Conservation (phyloP, 2,329 filamentous ascomycete genomes). For the Phyllosticta paracitricarpa region DNA sequence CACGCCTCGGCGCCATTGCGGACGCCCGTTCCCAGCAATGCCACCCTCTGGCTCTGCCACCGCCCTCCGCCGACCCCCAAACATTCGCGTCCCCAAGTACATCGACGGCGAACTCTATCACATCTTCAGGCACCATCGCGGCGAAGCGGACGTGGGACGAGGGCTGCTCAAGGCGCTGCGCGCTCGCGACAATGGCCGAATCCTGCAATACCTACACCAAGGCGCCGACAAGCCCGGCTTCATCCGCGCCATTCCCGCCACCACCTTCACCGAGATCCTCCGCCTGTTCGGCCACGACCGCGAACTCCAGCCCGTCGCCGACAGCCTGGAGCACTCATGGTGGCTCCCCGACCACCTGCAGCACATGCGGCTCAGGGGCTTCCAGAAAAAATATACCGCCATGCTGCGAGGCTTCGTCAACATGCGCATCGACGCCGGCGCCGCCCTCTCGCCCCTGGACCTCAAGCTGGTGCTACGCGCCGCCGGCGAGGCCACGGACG, state of each 20-base stretch:
- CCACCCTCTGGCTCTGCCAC: background rate
- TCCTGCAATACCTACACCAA: constrained; percentile 13
- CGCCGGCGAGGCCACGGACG: constrained; percentile 39
- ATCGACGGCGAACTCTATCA: background rate
- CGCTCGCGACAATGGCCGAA: background rate
- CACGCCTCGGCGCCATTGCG: background rate
- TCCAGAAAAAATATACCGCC: constrained; percentile 20
- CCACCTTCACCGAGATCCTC: constrained; percentile 55
- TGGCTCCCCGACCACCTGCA: constrained; percentile 38
- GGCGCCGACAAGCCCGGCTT: constrained; percentile 17
- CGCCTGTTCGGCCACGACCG: constrained; percentile 49
- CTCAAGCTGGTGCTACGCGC: constrained; percentile 45
- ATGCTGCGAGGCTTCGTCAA: constrained; percentile 30
- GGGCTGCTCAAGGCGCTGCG: background rate
- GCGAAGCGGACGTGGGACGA: background rate
- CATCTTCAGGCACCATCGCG: background rate
- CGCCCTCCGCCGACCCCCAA: background rate
- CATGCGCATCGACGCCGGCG: constrained; percentile 27
- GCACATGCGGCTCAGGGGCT: constrained; percentile 13
- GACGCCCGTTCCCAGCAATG: background rate
- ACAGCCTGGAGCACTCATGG: constrained; percentile 22
- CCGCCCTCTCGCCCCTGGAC: constrained; percentile 34
- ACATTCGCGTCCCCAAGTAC: background rate
- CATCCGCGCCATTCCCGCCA: constrained; percentile 36
- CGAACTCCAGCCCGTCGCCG: constrained; percentile 29